Percentiles rank a stretch among this genome's conserved stretches.
phyloP scores from a whole-genome alignment of 352 stramenopile genomes.

The Aphanomyces stellatus region DNA sequence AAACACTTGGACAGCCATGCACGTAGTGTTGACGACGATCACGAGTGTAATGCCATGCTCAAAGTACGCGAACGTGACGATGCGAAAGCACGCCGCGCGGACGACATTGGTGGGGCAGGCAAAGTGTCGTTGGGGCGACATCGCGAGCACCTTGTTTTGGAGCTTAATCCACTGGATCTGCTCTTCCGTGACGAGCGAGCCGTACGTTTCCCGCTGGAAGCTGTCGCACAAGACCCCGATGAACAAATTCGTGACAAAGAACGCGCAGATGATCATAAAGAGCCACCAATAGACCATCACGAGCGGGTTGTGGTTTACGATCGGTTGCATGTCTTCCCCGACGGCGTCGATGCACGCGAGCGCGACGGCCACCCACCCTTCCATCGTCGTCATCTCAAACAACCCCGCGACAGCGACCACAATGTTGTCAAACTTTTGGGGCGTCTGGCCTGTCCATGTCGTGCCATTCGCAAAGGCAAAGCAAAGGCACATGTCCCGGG shows the following conservation, averaged over 20 bases:
- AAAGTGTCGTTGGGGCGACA: slow-evolving; percentile 2
- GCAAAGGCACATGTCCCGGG: slow-evolving; percentile 32
- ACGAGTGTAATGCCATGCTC: slow-evolving; percentile 68
- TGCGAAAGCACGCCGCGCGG: background rate
- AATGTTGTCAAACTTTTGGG: slow-evolving; percentile 78
- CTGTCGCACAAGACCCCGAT: slow-evolving; percentile 91
- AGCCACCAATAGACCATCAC: slow-evolving; percentile 84
- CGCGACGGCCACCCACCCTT: slow-evolving; percentile 88
- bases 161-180: slow-evolving; percentile 33
- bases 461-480: slow-evolving; percentile 25
- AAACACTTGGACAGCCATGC: slow-evolving; percentile 81
- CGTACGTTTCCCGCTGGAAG: slow-evolving; percentile 62
- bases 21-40: slow-evolving; percentile 83
- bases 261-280: slow-evolving; percentile 86
- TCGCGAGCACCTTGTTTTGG: slow-evolving; percentile 16
- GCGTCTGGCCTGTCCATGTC: slow-evolving; percentile 26
- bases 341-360: slow-evolving; percentile 72
- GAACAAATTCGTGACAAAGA: slow-evolving; percentile 91
- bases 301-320: slow-evolving; percentile 54
- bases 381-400: slow-evolving; percentile 88
- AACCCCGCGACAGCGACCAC: slow-evolving; percentile 51
- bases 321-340: slow-evolving; percentile 87
- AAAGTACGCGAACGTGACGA: slow-evolving; percentile 36
- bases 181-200: slow-evolving; percentile 38
- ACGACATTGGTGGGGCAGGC: background rate